Percentiles rank a stretch among this genome's conserved stretches.
Evolutionary conservation across 768 basidiomycete species (phyloP).

Genomic region (Russula sp.): DNA sequence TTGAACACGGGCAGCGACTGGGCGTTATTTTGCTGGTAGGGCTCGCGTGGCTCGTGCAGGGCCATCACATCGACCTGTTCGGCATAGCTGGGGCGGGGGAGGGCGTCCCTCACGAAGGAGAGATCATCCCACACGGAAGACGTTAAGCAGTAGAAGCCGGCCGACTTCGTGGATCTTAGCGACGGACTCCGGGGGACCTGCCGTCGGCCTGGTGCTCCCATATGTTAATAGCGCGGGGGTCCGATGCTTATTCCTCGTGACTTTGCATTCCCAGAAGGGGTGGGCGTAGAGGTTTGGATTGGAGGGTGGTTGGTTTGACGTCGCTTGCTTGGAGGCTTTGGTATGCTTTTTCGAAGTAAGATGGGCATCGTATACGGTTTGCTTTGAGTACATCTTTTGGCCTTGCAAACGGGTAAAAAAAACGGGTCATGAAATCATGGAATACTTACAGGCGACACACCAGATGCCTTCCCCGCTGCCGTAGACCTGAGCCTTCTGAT

Average conservation of each 20-base stretch:
- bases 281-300: constrained; percentile 44
- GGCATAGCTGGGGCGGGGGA: constrained; percentile 44
- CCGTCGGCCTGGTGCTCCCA: constrained; percentile 60
- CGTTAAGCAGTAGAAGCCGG: constrained; percentile 77
- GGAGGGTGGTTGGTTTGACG: constrained; percentile 36
- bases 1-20: constrained; percentile 57
- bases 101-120: constrained; percentile 43
- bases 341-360: constrained; percentile 92
- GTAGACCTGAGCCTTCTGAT: constrained; percentile 31
- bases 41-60: constrained; percentile 37
- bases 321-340: constrained; percentile 78
- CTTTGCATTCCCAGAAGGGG: constrained; percentile 27
- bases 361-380: constrained; percentile 97
- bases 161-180: constrained; percentile 82
- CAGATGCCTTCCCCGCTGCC: constrained; percentile 70
- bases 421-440: constrained; percentile 4
- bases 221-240: constrained; percentile 66
- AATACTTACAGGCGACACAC: constrained; percentile 82
- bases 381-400: constrained; percentile 89
- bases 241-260: constrained; percentile 44
- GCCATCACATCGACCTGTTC: constrained; percentile 44
- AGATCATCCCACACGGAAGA: constrained; percentile 81
- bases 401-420: constrained; percentile 40
- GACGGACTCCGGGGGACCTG: constrained; percentile 54
- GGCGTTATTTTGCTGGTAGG: constrained; percentile 34